Percentiles rank a stretch among this genome's conserved stretches.
Conservation (phyloP, 495 filamentous ascomycete genomes). For the Penicillium flavigenum region DNA sequence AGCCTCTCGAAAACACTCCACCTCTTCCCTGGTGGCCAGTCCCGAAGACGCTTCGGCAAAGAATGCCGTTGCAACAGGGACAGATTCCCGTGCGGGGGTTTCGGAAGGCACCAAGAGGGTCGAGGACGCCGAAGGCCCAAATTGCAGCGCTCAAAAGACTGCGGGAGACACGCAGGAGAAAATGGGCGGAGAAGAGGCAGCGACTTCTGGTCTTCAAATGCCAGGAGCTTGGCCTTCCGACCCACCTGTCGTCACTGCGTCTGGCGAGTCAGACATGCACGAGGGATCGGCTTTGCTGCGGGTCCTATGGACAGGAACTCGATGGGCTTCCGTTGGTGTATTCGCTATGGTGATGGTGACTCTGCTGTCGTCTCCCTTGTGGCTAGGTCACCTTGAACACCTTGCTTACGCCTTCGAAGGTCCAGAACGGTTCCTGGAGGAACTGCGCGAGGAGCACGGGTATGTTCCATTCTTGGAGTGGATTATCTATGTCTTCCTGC, state of each 20-base stretch:
- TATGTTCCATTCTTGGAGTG: background rate
- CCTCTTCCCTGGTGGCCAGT: background rate
- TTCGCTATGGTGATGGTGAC: background rate
- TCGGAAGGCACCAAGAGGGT: background rate
- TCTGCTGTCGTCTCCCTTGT: background rate
- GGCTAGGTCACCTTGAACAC: background rate
- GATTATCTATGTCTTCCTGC: background rate
- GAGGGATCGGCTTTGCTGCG: background rate
- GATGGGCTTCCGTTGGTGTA: background rate
- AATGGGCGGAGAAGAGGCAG: background rate
- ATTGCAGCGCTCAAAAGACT: background rate
- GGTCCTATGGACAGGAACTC: background rate
- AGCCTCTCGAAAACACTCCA: background rate
- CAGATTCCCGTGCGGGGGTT: slow-evolving; percentile 9
- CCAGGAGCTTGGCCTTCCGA: background rate
- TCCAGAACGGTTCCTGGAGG: background rate
- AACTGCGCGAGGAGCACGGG: background rate
- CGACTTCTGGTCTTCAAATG: slow-evolving; percentile 1
- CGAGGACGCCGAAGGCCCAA: background rate
- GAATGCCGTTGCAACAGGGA: slow-evolving; percentile 3
- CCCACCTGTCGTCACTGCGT: background rate
- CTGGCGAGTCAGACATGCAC: slow-evolving; percentile 4
- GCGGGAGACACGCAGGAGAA: background rate
- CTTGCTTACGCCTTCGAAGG: background rate
- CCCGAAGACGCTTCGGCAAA: slow-evolving; percentile 3